Base-by-base conservation (phyloP, 2,329 filamentous ascomycete species). In the Verticillium nonalfalfae region DNA sequence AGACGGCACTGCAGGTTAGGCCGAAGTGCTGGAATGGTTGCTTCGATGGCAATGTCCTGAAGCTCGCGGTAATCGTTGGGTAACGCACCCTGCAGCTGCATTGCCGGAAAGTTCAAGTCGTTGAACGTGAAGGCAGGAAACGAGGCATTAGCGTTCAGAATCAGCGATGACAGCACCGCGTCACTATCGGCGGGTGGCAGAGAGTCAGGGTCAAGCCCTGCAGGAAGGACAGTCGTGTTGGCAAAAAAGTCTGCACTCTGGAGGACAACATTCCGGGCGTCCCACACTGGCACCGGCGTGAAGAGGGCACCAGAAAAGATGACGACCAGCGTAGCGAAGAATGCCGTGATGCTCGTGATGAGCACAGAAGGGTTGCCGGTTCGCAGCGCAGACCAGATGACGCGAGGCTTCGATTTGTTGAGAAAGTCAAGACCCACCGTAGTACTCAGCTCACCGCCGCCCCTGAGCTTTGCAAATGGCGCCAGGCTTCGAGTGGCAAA, bases 61-160 rank as follows among this genome's bases (percentile, higher is more conserved):
- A 59, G n/a, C 2, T 61, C 57, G 18, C 45, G 45, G 45, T 52
- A 7, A 18, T 26, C 18, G 10, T 26, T 52, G 9, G 45, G 45
- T 6, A 52, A 18, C 9, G 45, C 21, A 6, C 45, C 45, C 21
- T 52, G 45, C 3, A 66, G 60, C 14, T 58, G 63, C 18, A 64
- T 56, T 31, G 38, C 52, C 35, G 68, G 67, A 59, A 70, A 69
- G 31, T 60, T 65, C 0, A 74, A 65, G 56, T 71, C 67, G 13
- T 72, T 69, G 62, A 71, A 76, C 0, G 76, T 78, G 55, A 75
- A 77, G 0, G 59, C 57, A 0, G 76, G 75, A 26, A 74, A 78
- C 0, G 72, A 68, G 0, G 74, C 63, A 52, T 75, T 74, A 3
- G 67, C 71, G 0, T 68, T 65, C 1, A 78, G 69, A 3, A 77